Base-by-base conservation (phyloP, 441 rosid species). In the Erysimum pusillum region DNA sequence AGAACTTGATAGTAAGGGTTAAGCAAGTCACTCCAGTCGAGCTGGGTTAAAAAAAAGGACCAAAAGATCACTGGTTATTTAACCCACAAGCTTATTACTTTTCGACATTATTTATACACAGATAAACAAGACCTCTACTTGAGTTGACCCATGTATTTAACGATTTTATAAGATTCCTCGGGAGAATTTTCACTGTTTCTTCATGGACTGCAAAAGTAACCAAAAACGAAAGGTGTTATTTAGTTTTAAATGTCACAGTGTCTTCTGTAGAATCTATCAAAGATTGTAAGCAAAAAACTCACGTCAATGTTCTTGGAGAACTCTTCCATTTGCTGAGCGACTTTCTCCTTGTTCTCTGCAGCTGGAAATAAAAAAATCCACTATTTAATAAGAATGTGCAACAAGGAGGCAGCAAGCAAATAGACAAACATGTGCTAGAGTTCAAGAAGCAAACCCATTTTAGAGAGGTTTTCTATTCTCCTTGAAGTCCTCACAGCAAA, bases 401-500 rank as follows among this genome's bases (percentile, higher is more conserved):
- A 38, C 32, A 22, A 51, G 0, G 10, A 52, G 13, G 6, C 7
- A 60, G 25, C 34, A 9, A 25, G n/a, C 15, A 51, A 36, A 70
- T 0, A 56, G 4, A 62, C 15, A 67, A 9, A 1, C 17, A 3
- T 20, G 45, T 4, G 57, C 32, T 14, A 14, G 14, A 34, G 48
- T 13, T 22, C 8, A 7, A 28, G 63, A 58, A 34, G 58, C 73
- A 20, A 14, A 77, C 80, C 96, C 14, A 87, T 67, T 58, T 53
- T 83, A 2, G 98, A 91, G 42, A 90, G 63, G 53, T 91, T 89
- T 61, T 92, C 99, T 15, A 94, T 76, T 78, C 58, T 86, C 86
- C 79, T 87, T 9, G 98, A 92, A n/a, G 98, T 94, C 79, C 94
- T 90, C 68, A 95, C 98, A 13, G 99, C 98, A 87, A 95, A 95